A percentile compares a stretch with the other conserved stretches of the same genome.
Evolutionary conservation across 352 stramenopile species (phyloP).

Genomic region (Phytophthora hibernalis): DNA sequence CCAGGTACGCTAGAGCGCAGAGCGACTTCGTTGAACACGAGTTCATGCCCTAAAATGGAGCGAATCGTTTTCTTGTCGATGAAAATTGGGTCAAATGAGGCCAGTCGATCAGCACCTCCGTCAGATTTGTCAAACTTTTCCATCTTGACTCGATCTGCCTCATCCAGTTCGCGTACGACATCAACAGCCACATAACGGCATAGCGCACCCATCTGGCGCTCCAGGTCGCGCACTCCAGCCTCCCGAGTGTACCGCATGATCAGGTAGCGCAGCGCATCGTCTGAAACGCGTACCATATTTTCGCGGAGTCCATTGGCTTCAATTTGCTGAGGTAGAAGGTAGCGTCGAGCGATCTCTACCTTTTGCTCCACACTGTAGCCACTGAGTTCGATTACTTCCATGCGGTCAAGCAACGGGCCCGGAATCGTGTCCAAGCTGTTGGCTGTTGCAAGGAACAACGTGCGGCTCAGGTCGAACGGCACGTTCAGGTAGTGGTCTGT

Average conservation of each 20-base stretch:
- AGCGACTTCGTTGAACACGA: conserved; percentile 81
- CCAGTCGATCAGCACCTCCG: conserved; percentile 20
- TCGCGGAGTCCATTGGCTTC: conserved; percentile 71
- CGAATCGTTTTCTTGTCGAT: conserved; percentile 64
- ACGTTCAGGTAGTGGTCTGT: conserved; percentile 89
- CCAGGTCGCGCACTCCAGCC: conserved; percentile 85
- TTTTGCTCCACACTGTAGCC: conserved; percentile 89
- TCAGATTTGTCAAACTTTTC: conserved; percentile 24
- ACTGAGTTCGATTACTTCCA: conserved; percentile 86
- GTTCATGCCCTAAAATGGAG: conserved; percentile 68
- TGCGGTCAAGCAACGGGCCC: conserved; percentile 77
- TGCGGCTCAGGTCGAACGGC: conserved; percentile 88
- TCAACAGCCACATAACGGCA: conserved; percentile 79
- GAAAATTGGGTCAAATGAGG: conserved; percentile 44
- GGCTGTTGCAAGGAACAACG: conserved; percentile 86
- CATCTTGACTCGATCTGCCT: conserved; percentile 10
- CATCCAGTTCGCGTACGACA: conserved; percentile 64
- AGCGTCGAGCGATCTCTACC: conserved; percentile 78
- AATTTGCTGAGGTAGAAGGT: conserved; percentile 84
- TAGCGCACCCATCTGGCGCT: conserved; percentile 78
- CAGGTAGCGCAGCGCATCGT: conserved; percentile 70
- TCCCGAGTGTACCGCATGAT: conserved; percentile 90
- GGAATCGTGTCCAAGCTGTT: conserved; percentile 87
- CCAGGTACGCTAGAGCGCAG: conserved; percentile 69
- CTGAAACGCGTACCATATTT: conserved; percentile 53